Evolutionary conservation across 2,329 filamentous ascomycete species (phyloP).

Genomic region (Rugonectria rugulosa): DNA sequence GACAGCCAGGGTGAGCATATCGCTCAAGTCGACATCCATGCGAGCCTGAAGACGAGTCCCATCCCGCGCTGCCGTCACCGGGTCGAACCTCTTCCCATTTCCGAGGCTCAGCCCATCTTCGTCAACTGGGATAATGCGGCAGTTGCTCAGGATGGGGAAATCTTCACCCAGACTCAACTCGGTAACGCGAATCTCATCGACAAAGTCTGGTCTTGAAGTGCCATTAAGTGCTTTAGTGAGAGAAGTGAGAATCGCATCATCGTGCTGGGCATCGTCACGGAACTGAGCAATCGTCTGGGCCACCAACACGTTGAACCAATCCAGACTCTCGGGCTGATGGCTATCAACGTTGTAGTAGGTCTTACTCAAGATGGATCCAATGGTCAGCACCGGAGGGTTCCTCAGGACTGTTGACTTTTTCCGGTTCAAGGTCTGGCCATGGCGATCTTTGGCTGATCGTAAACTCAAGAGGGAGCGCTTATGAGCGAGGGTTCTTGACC

Average conservation of each 20-base stretch:
- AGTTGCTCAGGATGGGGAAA: conserved; percentile 99
- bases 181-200: conserved; percentile 92
- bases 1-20: conserved; percentile 92
- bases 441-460: conserved; percentile 53
- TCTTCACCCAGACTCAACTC: conserved; percentile 95
- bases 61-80: conserved; percentile 60
- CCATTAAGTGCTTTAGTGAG: conserved; percentile 88
- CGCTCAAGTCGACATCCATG: conserved; percentile 96
- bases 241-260: conserved; percentile 87
- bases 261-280: conserved; percentile 87
- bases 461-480: conserved; percentile 75
- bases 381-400: conserved; percentile 78
- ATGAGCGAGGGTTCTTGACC: conserved; percentile 77
- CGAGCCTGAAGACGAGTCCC: conserved; percentile 87
- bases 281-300: conserved; percentile 97
- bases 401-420: conserved; percentile 78
- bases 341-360: conserved; percentile 97
- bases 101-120: conserved; percentile 73
- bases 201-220: conserved; percentile 84
- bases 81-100: conserved; percentile 58
- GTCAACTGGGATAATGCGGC: conserved; percentile 89
- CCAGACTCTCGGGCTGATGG: conserved; percentile 94
- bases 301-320: conserved; percentile 99
- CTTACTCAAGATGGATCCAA: conserved; percentile 93
- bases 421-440: conserved; percentile 59